Percentiles rank a stretch among this genome's conserved stretches.
Conservation (phyloP, 805 yeast genomes). For the Komagataella pseudopastoris region DNA sequence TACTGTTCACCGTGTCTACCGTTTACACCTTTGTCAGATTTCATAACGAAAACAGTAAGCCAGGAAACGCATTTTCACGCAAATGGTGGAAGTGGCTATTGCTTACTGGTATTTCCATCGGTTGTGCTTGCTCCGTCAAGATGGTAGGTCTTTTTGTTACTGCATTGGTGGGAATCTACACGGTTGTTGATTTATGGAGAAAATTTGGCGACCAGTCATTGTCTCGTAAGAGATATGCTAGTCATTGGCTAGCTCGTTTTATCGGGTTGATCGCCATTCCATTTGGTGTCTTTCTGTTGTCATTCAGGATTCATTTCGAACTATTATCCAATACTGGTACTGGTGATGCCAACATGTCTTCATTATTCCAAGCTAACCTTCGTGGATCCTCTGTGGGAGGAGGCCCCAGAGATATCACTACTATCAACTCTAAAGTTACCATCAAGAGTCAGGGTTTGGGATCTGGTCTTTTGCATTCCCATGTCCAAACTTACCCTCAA, state of each 20-base stretch:
- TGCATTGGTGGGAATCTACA: conserved; percentile 77
- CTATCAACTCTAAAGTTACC: conserved; percentile 49
- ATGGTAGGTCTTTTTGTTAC: conserved; percentile 95
- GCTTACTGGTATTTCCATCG: conserved; percentile 64
- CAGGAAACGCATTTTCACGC: conserved; percentile 37
- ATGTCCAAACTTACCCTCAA: conserved; percentile 71
- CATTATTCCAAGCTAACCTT: conserved; percentile 74
- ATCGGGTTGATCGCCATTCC: conserved; percentile 57
- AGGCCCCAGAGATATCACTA: conserved; percentile 52
- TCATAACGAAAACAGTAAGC: conserved; percentile 41
- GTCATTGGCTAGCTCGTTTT: conserved; percentile 58
- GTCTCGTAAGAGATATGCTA: conserved; percentile 31
- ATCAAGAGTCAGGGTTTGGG: conserved; percentile 59
- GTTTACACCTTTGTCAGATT: conserved; percentile 60
- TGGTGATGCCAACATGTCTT: conserved; percentile 85
- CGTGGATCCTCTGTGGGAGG: conserved; percentile 48
- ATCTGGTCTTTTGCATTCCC: conserved; percentile 78
- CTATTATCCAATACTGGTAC: conserved; percentile 62
- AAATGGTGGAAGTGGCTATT: conserved; percentile 93
- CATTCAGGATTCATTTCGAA: conserved; percentile 67
- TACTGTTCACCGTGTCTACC: conserved; percentile 81
- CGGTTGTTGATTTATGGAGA: conserved; percentile 78
- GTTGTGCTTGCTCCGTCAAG: conserved; percentile 86
- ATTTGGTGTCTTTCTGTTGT: conserved; percentile 41
- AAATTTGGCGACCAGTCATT: conserved; percentile 58